These are phyloP conservation scores for Ophiostoma perfectum DNA, from an alignment of 2,329 filamentous ascomycete species.

Conservation along the genomic window DNA sequence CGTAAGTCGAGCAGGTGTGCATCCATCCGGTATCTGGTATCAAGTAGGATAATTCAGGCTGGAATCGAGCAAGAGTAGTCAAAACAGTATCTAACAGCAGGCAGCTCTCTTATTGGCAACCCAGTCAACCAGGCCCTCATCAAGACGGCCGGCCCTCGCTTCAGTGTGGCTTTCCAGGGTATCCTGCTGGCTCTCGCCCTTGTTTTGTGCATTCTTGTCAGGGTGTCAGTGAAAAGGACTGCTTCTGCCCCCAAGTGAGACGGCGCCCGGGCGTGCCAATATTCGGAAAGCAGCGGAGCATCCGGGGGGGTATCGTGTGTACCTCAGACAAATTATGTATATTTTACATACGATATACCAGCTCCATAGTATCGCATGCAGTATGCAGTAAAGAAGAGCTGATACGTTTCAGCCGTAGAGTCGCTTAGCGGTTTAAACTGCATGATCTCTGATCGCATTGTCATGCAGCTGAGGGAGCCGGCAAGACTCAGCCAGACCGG, in stretches of 20 bases:
- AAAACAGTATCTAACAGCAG: not conserved
- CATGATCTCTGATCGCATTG: not conserved
- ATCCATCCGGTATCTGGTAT: too few species aligned
- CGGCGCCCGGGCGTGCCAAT: not conserved
- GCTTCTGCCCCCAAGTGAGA: not conserved
- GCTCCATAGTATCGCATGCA: not conserved
- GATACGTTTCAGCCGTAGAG: too few species aligned
- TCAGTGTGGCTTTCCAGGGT: not conserved
- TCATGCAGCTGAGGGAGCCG: not conserved
- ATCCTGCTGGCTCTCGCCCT: not conserved
- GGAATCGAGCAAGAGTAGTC: not conserved
- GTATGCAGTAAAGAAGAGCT: not conserved
- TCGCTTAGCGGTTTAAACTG: not conserved
- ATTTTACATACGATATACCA: not conserved
- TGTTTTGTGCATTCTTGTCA: not conserved
- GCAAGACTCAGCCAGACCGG: not conserved
- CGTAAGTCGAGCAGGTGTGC: constrained; percentile 12
- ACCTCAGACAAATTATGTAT: not conserved
- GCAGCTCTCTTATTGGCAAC: constrained; percentile 27
- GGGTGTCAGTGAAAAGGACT: not conserved
- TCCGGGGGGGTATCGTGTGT: not conserved
- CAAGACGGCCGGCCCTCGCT: constrained; percentile 22
- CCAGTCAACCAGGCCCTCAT: constrained; percentile 28
- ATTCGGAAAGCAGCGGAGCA: not conserved
- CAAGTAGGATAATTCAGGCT: too few species aligned